A percentile compares a stretch with the other conserved stretches of the same genome.
Conservation (phyloP, 352 stramenopile genomes). For the Phytophthora pseudosyringae region DNA sequence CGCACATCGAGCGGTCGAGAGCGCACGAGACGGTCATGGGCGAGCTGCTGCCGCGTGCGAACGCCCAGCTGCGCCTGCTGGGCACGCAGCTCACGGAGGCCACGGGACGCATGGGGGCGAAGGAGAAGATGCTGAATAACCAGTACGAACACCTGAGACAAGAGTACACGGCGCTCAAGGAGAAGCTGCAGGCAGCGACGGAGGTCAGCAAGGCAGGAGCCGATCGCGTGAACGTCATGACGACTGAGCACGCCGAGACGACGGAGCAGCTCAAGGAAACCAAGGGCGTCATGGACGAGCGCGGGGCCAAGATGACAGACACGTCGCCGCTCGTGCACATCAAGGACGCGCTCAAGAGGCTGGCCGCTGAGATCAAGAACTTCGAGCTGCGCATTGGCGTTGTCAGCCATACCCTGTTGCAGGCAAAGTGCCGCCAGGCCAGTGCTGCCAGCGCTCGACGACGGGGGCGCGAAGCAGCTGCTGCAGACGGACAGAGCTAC, state of each 20-base stretch:
- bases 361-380: conserved; percentile 78
- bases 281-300: conserved; percentile 82
- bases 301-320: conserved; percentile 87
- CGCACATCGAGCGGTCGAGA: conserved; percentile 78
- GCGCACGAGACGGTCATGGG: conserved; percentile 74
- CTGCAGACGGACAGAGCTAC: conserved; percentile 48
- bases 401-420: conserved; percentile 79
- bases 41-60: conserved; percentile 60
- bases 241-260: conserved; percentile 71
- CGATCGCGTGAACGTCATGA: conserved; percentile 82
- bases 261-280: conserved; percentile 79
- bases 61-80: conserved; percentile 69
- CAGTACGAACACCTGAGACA: conserved; percentile 75
- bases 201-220: conserved; percentile 73
- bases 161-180: conserved; percentile 71
- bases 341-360: conserved; percentile 83
- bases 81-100: conserved; percentile 63
- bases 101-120: conserved; percentile 62
- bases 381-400: conserved; percentile 86
- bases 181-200: conserved; percentile 63
- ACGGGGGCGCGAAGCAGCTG: conserved; percentile 39
- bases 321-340: conserved; percentile 86
- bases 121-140: conserved; percentile 86
- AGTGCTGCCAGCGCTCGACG: conserved; percentile 39
- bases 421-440: conserved; percentile 72